Base-by-base conservation (phyloP, 805 yeast species). In the Wickerhamiella nectarea region DNA sequence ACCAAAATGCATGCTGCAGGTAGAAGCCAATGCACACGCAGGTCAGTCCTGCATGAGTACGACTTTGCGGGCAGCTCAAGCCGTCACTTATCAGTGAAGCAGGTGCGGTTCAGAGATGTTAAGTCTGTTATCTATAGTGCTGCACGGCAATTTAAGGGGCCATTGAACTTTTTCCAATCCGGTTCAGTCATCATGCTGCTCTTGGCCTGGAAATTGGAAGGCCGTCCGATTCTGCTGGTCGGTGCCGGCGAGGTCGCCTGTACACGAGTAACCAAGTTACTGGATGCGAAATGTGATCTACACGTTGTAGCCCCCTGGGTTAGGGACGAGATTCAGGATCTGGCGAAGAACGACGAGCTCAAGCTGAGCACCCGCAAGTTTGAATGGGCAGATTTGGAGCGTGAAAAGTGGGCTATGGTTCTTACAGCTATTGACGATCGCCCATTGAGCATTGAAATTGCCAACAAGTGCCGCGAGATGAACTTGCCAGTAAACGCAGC, bases 371-470 rank as follows among this genome's bases (percentile, higher is more conserved):
- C 37, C n/a, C 48, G 53, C 15, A 22, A 28, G 17, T 52, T 41
- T 34, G 45, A 38, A 34, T 43, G 11, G 10, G 37, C 39, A 1
- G 60, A 56, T 39, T 45, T 70, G 14, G 48, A 54, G 7, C 44
- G 60, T 40, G 60, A 68, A 46, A 19, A 25, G 19, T 80, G 80
- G 63, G 76, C 78, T 4, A 62, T 78, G 60, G 86, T 81, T 2
- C 65, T 83, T 41, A 77, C 83, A 11, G 83, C 89, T 41, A 72
- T 84, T 34, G 84, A 80, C 56, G 85, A 80, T 55, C 80, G 80
- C 44, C 66, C 64, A 10, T 61, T 72, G 40, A 74, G 83, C 26
- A 64, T 69, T 18, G 60, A 62, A 49, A 75, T 83, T 17, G 82
- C 78, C 56, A 68, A 72, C 48, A 61, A 63, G 38, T 65, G 72